Conservation (phyloP, 192 early-diverging fungal genomes). For the Dimargaris cristalligena region DNA sequence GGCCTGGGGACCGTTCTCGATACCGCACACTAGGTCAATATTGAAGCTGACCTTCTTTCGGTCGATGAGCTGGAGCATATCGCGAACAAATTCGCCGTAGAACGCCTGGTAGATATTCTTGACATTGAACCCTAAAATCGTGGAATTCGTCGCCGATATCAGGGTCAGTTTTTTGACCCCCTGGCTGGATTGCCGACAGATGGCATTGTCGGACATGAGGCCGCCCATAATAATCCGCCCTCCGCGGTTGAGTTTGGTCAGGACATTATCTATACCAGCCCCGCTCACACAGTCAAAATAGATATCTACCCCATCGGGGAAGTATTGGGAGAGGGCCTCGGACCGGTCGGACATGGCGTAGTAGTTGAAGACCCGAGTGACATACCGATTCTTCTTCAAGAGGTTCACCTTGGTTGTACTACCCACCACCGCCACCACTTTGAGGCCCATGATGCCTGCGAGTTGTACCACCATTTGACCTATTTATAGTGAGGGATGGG, state of each 20-base stretch:
- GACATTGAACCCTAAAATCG: constrained; percentile 39
- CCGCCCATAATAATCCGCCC: constrained; percentile 58
- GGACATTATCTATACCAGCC: constrained; percentile 50
- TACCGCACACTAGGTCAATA: constrained; percentile 36
- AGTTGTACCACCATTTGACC: constrained; percentile 63
- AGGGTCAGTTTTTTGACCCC: constrained; percentile 36
- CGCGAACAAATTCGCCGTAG: constrained; percentile 31
- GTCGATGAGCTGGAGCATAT: constrained; percentile 34
- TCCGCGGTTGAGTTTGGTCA: constrained; percentile 42
- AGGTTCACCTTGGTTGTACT: constrained; percentile 59
- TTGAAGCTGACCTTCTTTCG: constrained; percentile 41
- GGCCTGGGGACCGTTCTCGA: constrained; percentile 43
- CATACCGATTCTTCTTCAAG: constrained; percentile 15
- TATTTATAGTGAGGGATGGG: too few relatives aligned
- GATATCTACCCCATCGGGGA: constrained; percentile 70
- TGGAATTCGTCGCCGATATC: constrained; percentile 36
- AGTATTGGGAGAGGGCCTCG: constrained; percentile 34
- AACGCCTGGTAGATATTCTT: constrained; percentile 28
- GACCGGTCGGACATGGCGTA: constrained; percentile 38
- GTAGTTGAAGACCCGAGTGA: constrained; percentile 79
- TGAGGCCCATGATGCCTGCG: constrained; percentile 52
- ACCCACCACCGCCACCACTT: constrained; percentile 69
- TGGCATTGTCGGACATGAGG: constrained; percentile 47
- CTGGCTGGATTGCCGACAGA: constrained; percentile 27
- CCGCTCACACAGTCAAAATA: constrained; percentile 80